Conservation (phyloP, 345 rosid genomes). For the Passiflora organensis region DNA sequence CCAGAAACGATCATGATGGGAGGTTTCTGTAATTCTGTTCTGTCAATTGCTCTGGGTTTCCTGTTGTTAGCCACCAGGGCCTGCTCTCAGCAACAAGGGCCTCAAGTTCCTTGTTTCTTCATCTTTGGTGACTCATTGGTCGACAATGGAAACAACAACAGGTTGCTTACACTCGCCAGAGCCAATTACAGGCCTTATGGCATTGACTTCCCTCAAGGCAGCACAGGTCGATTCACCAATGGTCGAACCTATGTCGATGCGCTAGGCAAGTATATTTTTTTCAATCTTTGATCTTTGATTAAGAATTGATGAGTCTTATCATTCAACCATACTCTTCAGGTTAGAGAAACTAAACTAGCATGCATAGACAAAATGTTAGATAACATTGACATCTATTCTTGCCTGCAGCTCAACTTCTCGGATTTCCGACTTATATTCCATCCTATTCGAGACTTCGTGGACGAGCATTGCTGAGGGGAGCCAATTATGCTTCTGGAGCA, state of each 20-base stretch:
- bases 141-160: slow-evolving; percentile 25
- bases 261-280: slow-evolving; percentile 1
- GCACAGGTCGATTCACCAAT: slow-evolving; percentile 26
- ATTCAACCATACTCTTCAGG: too few relatives aligned
- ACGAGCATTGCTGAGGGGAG: slow-evolving; percentile 12
- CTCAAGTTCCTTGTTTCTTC: slow-evolving; percentile 26
- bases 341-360: too few relatives aligned
- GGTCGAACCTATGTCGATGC: slow-evolving; percentile 31
- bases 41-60: slow-evolving; percentile 20
- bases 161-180: slow-evolving; percentile 23
- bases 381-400: too few relatives aligned
- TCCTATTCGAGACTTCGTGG: slow-evolving; percentile 17
- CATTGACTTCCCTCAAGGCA: slow-evolving; percentile 22
- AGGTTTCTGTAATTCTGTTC: slow-evolving; percentile 5
- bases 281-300: too few relatives aligned
- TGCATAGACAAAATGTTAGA: too few relatives aligned
- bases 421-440: slow-evolving; percentile 19
- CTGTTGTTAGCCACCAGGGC: slow-evolving; percentile 16
- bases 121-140: slow-evolving; percentile 27
- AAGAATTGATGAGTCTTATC: too few relatives aligned
- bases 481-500: slow-evolving; percentile 29
- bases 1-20: neutral
- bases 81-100: slow-evolving; percentile 17
- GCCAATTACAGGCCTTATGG: slow-evolving; percentile 31
- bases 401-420: slow-evolving; percentile 29